Percentiles rank a stretch among this genome's conserved stretches.
These are phyloP conservation scores for Populus pruinosa DNA, from an alignment of 345 rosid species.

Conservation along the genomic window DNA sequence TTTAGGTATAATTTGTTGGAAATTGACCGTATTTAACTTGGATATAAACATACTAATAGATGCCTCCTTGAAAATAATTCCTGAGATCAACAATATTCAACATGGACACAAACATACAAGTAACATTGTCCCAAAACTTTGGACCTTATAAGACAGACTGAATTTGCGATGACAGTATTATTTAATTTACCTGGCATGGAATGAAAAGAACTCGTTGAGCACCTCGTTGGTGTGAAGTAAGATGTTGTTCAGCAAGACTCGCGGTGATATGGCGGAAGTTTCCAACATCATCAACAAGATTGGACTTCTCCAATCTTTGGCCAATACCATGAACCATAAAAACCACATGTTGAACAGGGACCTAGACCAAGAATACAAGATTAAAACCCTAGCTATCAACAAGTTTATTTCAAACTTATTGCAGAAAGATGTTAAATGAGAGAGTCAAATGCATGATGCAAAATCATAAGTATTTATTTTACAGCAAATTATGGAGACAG, in stretches of 20 bases:
- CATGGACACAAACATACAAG: not conserved
- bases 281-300: conserved; percentile 91
- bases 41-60: not conserved
- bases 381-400: not conserved
- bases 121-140: not conserved
- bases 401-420: not conserved
- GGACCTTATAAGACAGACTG: not conserved
- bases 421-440: not conserved
- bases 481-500: not conserved
- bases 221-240: conserved; percentile 63
- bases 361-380: conserved; percentile 47
- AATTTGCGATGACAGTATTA: not conserved
- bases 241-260: conserved; percentile 70
- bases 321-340: conserved; percentile 99
- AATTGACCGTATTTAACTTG: not conserved
- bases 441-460: not conserved
- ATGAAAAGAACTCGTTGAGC: conserved; percentile 85
- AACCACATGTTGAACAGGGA: conserved; percentile 91
- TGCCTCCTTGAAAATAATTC: not conserved
- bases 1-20: not conserved
- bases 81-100: not conserved
- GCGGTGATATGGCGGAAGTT: conserved; percentile 82
- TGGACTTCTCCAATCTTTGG: conserved; percentile 94
- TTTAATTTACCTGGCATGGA: conserved; percentile 80
- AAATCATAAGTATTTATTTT: not conserved